phyloP scores from a whole-genome alignment of 371 early-diverging fungal genomes.

The Mortierella sp. region DNA sequence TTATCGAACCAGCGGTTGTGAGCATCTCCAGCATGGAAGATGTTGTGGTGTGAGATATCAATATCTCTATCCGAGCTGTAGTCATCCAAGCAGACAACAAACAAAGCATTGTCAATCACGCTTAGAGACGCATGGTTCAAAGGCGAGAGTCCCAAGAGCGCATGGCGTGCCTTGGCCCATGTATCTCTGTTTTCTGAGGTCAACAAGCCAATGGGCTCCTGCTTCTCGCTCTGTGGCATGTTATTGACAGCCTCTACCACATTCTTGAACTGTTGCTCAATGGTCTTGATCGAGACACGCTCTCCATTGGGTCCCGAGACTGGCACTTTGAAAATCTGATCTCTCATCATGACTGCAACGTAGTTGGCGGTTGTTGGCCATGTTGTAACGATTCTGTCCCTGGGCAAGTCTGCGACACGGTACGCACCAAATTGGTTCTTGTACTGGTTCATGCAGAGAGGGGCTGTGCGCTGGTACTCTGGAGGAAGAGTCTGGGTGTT shows the following conservation, averaged over 20 bases:
- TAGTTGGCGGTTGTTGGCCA: constrained; percentile 83
- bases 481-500: constrained; percentile 78
- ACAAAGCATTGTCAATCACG: constrained; percentile 85
- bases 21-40: constrained; percentile 83
- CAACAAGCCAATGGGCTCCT: constrained; percentile 81
- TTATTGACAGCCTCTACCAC: constrained; percentile 73
- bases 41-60: constrained; percentile 78
- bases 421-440: constrained; percentile 86
- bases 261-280: constrained; percentile 73
- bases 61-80: constrained; percentile 68
- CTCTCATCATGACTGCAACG: constrained; percentile 84
- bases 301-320: constrained; percentile 79
- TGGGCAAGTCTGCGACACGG: constrained; percentile 76
- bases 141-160: constrained; percentile 57
- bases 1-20: constrained; percentile 98
- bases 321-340: constrained; percentile 85
- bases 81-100: constrained; percentile 90
- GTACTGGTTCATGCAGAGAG: constrained; percentile 94
- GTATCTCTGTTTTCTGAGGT: constrained; percentile 89
- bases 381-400: constrained; percentile 77
- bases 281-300: constrained; percentile 70
- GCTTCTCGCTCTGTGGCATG: constrained; percentile 59
- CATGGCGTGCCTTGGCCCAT: constrained; percentile 77
- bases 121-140: constrained; percentile 74
- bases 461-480: constrained; percentile 76